Percentiles rank a stretch among this genome's conserved stretches.
These are phyloP conservation scores for Xylaria flabelliformis DNA, from an alignment of 495 filamentous ascomycete species.

Conservation along the genomic window DNA sequence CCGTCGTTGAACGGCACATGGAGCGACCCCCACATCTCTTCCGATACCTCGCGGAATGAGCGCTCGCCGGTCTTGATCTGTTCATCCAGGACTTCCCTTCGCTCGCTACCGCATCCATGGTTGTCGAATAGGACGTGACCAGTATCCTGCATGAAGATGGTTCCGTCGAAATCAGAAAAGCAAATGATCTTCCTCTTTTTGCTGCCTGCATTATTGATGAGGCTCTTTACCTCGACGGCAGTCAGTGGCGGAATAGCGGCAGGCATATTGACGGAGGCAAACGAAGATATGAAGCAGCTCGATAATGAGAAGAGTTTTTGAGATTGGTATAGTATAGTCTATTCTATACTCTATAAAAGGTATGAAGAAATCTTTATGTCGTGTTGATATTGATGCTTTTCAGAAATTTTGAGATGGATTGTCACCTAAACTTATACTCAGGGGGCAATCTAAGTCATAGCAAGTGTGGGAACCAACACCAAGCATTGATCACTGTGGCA, in stretches of 20 bases:
- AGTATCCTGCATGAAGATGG: slow-evolving; percentile 81
- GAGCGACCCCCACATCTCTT: slow-evolving; percentile 78
- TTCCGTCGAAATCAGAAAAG: slow-evolving; percentile 77
- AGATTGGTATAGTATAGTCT: not conserved
- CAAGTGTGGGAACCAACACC: not conserved
- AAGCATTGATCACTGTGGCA: not conserved
- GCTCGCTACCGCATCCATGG: slow-evolving; percentile 66
- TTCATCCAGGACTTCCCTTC: slow-evolving; percentile 64
- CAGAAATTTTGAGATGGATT: not conserved
- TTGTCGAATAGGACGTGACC: slow-evolving; percentile 75
- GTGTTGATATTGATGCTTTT: not conserved
- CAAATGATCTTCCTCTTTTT: slow-evolving; percentile 60
- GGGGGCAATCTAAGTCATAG: not conserved
- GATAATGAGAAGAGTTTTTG: not conserved
- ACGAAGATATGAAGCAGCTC: not conserved
- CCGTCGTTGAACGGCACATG: slow-evolving; percentile 75
- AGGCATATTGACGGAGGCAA: slow-evolving; percentile 40
- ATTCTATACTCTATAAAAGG: not conserved
- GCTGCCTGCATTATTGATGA: slow-evolving; percentile 30
- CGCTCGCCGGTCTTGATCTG: slow-evolving; percentile 72
- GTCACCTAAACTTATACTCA: not conserved
- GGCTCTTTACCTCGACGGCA: not conserved
- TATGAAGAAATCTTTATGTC: not conserved
- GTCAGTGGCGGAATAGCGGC: slow-evolving; percentile 38
- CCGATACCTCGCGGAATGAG: slow-evolving; percentile 75